A percentile compares a stretch with the other conserved stretches of the same genome.
These are phyloP conservation scores for Nectriaceae sp. DNA, from an alignment of 2,329 filamentous ascomycete species.

Conservation along the genomic window DNA sequence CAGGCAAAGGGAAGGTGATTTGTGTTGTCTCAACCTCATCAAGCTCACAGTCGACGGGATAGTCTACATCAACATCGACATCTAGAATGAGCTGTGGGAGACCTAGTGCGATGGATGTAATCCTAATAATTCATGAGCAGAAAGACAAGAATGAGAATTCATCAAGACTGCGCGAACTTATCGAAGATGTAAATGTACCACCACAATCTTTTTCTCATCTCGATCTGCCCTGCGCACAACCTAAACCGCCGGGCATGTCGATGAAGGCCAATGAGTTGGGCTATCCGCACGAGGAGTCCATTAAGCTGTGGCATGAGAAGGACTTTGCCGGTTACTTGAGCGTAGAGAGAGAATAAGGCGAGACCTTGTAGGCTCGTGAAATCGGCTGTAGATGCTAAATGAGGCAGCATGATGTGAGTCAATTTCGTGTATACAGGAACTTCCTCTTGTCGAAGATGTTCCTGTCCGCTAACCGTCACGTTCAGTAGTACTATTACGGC, in stretches of 20 bases:
- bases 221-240: conserved; percentile 28
- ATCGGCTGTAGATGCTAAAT: neutral
- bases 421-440: neutral
- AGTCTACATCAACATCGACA: conserved; percentile 28
- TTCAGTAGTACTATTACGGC: neutral
- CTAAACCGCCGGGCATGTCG: conserved; percentile 29
- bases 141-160: conserved; percentile 13
- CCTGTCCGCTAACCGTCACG: neutral
- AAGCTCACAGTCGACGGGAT: conserved; percentile 25
- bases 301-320: conserved; percentile 20
- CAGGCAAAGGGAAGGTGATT: conserved; percentile 26
- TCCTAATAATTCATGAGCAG: neutral
- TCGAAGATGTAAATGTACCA: conserved; percentile 31
- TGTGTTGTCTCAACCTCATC: conserved; percentile 23
- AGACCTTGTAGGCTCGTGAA: conserved; percentile 23
- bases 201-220: conserved; percentile 25
- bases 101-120: conserved; percentile 12
- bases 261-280: conserved; percentile 26
- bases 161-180: conserved; percentile 15
- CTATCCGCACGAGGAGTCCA: conserved; percentile 25
- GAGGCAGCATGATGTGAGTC: neutral
- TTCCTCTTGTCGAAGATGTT: neutral
- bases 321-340: conserved; percentile 24
- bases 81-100: conserved; percentile 29
- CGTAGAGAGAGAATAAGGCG: conserved; percentile 24